Evolutionary conservation across 306 rosid genomes (phyloP), one percentile per base, ranked within the genome.

Genomic region (Astragalus membranaceus): DNA sequence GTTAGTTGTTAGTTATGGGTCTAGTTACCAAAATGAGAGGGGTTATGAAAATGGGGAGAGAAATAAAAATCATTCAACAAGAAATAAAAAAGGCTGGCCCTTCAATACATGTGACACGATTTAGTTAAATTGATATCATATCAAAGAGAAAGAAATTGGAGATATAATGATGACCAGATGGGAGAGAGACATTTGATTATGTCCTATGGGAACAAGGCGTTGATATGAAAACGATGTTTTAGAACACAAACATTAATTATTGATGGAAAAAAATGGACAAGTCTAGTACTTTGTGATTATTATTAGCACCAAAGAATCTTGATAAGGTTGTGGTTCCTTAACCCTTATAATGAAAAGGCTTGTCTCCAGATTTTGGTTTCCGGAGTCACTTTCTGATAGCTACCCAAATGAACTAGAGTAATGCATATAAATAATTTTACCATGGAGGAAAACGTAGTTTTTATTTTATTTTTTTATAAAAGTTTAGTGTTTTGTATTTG

Each of bases 141-240:
- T 26, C 30, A 26, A 1, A 26, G 2, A 26, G 30, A 39, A 77
- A 48, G 54, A 55, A 67, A 53, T 41, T 47, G 8, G 23, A 55
- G 43, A 26, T 17, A 26, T 26, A 26, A 26, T 46, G 64, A 73
- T 44, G 11, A 33, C 29, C 53, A 32, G 44, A 54, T 3, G 30
- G 26, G 55, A 8, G 13, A 65, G 39, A 62, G 60, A 48, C 23
- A 35, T 67, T 76, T 59, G 59, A 78, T 37, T 33, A 65, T 58
- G 70, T 51, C 78, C 47, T 64, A 15, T 56, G 81, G 53, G 74
- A 64, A 35, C 49, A 75, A 49, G 70, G 71, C 16, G 52, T 78
- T 61, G 53, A 64, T 70, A 57, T 60, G 88, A 89, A 82, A 86
- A 82, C 59, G 89, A 89, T 74, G 95, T 77, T 79, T 56, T 67